These are phyloP conservation scores for Clavulina sp. DNA, from an alignment of 768 basidiomycete species.

Conservation along the genomic window DNA sequence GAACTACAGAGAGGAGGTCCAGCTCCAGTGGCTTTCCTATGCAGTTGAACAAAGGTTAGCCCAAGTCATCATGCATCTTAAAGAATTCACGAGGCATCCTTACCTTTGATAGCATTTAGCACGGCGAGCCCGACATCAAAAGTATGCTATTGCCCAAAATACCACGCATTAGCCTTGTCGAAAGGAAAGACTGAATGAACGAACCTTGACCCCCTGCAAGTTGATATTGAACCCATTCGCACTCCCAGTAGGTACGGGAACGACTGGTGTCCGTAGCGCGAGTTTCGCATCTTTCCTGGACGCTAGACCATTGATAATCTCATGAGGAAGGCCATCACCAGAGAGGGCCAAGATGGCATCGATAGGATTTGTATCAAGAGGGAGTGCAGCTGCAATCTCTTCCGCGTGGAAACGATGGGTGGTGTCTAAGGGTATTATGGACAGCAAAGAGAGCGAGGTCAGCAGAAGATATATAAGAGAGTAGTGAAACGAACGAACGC, in stretches of 20 bases:
- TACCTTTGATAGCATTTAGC: conserved; percentile 69
- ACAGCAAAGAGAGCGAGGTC: background rate
- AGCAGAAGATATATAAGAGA: background rate
- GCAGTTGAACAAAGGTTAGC: no score
- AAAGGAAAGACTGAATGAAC: conserved; percentile 9
- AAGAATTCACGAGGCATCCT: conserved; percentile 1
- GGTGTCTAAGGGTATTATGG: conserved; percentile 31
- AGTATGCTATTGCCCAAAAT: conserved; percentile 4
- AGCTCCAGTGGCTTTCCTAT: conserved; percentile 57
- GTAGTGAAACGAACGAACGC: conserved; percentile 26
- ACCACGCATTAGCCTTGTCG: background rate
- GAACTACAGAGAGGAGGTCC: conserved; percentile 63
- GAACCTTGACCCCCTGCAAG: conserved; percentile 47
- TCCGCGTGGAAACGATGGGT: conserved; percentile 43
- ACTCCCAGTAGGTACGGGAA: conserved; percentile 67
- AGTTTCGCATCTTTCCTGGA: conserved; percentile 35
- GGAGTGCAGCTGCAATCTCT: conserved; percentile 40
- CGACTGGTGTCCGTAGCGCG: conserved; percentile 49
- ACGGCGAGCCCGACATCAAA: conserved; percentile 54
- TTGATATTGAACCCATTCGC: conserved; percentile 65
- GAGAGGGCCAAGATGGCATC: conserved; percentile 63
- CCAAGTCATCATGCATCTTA: no score
- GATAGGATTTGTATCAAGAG: conserved; percentile 39
- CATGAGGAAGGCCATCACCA: conserved; percentile 72
- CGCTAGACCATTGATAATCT: conserved; percentile 69